Percentiles rank a stretch among this genome's conserved stretches.
Conservation (phyloP, 148 eudicot genomes). For the Heliosperma pusillum region DNA sequence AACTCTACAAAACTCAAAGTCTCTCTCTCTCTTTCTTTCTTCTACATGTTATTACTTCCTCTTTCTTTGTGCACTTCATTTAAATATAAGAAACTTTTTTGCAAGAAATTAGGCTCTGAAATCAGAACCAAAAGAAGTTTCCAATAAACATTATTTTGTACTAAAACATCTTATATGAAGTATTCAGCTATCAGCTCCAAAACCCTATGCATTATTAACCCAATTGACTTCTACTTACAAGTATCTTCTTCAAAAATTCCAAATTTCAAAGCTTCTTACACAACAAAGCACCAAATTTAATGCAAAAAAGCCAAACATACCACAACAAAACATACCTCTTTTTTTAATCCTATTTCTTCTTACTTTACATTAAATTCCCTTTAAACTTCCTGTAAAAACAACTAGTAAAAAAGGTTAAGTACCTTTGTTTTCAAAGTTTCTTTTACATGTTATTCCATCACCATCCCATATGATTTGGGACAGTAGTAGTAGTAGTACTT, state of each 20-base stretch:
- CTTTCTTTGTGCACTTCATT: slow-evolving; percentile 24
- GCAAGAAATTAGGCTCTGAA: slow-evolving; percentile 55
- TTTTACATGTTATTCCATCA: background rate
- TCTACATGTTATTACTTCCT: slow-evolving; percentile 15
- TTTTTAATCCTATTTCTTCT: slow-evolving; percentile 7
- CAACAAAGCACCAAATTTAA: slow-evolving; percentile 10
- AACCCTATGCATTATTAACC: slow-evolving; percentile 22
- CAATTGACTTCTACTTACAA: slow-evolving; percentile 5
- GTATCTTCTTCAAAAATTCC: slow-evolving; percentile 19
- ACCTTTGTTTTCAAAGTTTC: background rate
- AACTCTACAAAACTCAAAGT: background rate
- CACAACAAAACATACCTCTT: slow-evolving; percentile 18
- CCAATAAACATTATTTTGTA: slow-evolving; percentile 23
- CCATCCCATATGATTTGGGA: slow-evolving; percentile 10
- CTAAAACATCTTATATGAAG: background rate
- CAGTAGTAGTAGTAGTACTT: background rate
- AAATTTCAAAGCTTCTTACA: slow-evolving; percentile 17
- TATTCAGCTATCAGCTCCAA: too few relatives aligned
- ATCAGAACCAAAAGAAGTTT: slow-evolving; percentile 48
- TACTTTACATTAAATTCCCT: slow-evolving; percentile 7
- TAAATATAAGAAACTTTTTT: slow-evolving; percentile 12
- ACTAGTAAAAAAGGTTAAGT: background rate
- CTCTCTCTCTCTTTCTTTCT: background rate
- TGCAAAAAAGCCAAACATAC: slow-evolving; percentile 20
- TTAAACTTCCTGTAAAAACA: slow-evolving; percentile 5